Evolutionary conservation across 2,329 filamentous ascomycete species (phyloP).

Genomic region (Ascocoryne sarcoides): DNA sequence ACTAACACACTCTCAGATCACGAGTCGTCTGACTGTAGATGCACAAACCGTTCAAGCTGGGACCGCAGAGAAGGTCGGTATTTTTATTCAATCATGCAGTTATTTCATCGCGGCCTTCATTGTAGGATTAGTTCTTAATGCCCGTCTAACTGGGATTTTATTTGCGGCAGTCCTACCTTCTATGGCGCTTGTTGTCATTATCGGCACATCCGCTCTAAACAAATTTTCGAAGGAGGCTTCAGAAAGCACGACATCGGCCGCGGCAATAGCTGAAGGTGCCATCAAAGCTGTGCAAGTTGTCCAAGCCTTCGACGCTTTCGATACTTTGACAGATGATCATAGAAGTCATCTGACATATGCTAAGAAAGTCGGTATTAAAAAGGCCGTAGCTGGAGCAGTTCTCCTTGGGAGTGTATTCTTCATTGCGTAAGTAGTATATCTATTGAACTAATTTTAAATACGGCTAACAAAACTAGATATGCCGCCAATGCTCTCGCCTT

Average conservation of each 20-base stretch:
- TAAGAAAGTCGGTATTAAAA: conserved; percentile 38
- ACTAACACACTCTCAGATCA: conserved; percentile 45
- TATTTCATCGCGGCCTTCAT: conserved; percentile 52
- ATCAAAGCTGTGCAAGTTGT: conserved; percentile 43
- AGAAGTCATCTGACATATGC: conserved; percentile 35
- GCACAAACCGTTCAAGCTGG: conserved; percentile 49
- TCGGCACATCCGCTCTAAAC: conserved; percentile 36
- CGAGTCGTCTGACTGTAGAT: conserved; percentile 44
- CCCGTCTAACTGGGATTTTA: conserved; percentile 46
- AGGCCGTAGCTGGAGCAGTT: conserved; percentile 39
- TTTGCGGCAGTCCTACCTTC: conserved; percentile 40
- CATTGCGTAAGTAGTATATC: conserved; percentile 37
- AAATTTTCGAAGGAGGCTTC: conserved; percentile 35
- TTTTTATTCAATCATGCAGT: conserved; percentile 44
- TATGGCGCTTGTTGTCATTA: conserved; percentile 39
- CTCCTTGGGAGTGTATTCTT: conserved; percentile 47
- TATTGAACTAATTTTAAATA: neutral
- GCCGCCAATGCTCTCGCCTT: conserved; percentile 50
- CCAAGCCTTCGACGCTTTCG: conserved; percentile 42
- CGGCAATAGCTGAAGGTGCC: conserved; percentile 43
- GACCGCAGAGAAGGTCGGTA: conserved; percentile 51
- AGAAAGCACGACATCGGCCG: conserved; percentile 39
- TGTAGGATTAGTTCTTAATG: conserved; percentile 49
- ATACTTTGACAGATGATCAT: conserved; percentile 41
- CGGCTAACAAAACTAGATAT: conserved; percentile 28